phyloP scores from a whole-genome alignment of 768 basidiomycete species.

The Coprinellus aureogranulatus region DNA sequence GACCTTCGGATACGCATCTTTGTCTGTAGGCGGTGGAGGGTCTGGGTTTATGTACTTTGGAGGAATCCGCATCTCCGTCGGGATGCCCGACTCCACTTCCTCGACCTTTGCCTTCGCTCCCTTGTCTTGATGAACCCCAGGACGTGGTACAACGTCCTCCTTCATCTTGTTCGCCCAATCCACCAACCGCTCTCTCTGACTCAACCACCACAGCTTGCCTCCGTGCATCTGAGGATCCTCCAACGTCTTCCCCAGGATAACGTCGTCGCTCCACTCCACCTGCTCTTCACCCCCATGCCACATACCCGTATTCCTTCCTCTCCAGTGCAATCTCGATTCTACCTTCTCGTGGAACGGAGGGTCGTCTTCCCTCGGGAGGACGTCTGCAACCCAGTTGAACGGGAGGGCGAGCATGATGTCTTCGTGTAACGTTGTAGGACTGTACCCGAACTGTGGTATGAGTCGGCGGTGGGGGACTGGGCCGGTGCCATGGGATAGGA shows the following conservation, averaged over 20 bases:
- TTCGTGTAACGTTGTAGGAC: constrained; percentile 45
- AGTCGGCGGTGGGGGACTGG: constrained; percentile 41
- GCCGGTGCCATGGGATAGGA: constrained; percentile 46
- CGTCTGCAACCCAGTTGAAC: constrained; percentile 42
- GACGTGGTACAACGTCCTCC: not conserved
- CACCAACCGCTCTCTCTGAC: constrained; percentile 46
- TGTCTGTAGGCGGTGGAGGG: not conserved
- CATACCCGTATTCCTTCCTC: constrained; percentile 72
- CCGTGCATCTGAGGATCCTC: constrained; percentile 10
- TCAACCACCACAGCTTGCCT: constrained; percentile 6
- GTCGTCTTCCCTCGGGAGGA: constrained; percentile 37
- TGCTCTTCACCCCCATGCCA: constrained; percentile 28
- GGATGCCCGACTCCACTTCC: not conserved
- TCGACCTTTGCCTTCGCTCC: not conserved
- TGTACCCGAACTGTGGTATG: constrained; percentile 52
- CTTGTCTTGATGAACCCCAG: not conserved
- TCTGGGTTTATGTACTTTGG: no score
- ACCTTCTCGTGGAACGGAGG: constrained; percentile 59
- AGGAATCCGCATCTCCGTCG: not conserved
- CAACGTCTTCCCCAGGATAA: constrained; percentile 36
- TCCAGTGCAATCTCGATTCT: constrained; percentile 62
- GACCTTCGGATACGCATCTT: not conserved
- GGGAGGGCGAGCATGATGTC: constrained; percentile 50
- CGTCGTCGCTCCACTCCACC: not conserved
- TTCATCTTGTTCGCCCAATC: constrained; percentile 26